phyloP scores from a whole-genome alignment of 306 rosid genomes.

The Argentina anserina region DNA sequence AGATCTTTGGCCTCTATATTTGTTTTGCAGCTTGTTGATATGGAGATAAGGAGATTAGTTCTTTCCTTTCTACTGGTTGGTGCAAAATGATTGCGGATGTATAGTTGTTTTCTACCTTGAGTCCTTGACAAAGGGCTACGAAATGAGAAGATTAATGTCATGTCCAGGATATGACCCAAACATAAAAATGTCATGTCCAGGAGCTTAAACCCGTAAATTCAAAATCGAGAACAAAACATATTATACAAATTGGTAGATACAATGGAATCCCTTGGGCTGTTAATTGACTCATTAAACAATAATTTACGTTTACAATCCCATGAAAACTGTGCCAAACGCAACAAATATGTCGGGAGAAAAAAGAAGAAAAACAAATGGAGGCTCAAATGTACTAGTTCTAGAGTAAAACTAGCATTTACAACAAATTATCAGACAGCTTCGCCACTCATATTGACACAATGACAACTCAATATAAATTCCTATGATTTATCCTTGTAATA shows the following conservation, averaged over 20 bases:
- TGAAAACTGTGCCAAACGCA: neutral
- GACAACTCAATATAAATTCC: conserved; percentile 4
- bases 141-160: too few relatives aligned
- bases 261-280: neutral
- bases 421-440: conserved; percentile 10
- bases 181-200: too few relatives aligned
- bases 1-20: neutral
- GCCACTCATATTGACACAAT: conserved; percentile 14
- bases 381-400: conserved; percentile 8
- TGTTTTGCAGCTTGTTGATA: neutral
- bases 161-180: too few relatives aligned
- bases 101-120: too few relatives aligned
- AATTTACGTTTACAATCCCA: conserved; percentile 9
- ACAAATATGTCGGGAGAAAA: neutral
- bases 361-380: neutral
- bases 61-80: neutral
- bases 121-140: too few relatives aligned
- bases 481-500: neutral
- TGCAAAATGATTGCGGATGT: neutral
- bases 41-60: neutral
- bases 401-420: conserved; percentile 26
- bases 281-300: neutral
- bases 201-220: too few relatives aligned
- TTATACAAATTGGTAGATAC: neutral
- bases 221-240: too few relatives aligned